Conservation (phyloP, 768 basidiomycete genomes). For the Mycena amicta region DNA sequence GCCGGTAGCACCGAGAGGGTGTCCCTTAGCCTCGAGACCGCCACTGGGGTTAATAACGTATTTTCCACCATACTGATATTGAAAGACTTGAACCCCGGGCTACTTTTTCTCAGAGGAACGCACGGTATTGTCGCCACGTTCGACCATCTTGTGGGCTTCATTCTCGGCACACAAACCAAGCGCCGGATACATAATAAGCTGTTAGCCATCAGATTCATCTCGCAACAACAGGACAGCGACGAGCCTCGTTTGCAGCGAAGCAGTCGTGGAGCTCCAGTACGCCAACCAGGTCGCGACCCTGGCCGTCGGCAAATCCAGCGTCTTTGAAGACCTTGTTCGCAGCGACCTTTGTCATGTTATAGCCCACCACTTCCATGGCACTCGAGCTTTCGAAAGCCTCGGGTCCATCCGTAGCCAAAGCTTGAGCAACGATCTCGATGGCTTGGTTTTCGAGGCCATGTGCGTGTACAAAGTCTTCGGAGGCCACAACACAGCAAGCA, state of each 20-base stretch:
- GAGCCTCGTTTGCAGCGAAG: slow-evolving; percentile 79
- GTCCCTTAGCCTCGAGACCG: slow-evolving; percentile 87
- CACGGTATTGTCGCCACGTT: slow-evolving; percentile 79
- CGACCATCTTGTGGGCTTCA: slow-evolving; percentile 74
- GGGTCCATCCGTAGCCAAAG: slow-evolving; percentile 66
- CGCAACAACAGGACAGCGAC: slow-evolving; percentile 13
- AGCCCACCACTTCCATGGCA: slow-evolving; percentile 84
- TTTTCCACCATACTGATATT: slow-evolving; percentile 82
- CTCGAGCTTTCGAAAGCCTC: slow-evolving; percentile 66
- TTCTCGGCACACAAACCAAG: slow-evolving; percentile 68
- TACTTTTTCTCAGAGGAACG: too few species aligned
- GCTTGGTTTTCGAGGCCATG: slow-evolving; percentile 83
- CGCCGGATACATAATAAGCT: slow-evolving; percentile 84
- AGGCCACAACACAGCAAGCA: slow-evolving; percentile 76
- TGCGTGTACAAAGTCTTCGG: slow-evolving; percentile 73
- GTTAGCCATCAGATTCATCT: background rate
- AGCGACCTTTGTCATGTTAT: slow-evolving; percentile 69
- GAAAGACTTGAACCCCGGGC: too few species aligned
- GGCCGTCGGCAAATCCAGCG: slow-evolving; percentile 66
- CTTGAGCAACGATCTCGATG: slow-evolving; percentile 75
- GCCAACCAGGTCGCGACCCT: slow-evolving; percentile 74
- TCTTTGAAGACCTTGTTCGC: slow-evolving; percentile 71
- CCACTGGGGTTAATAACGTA: slow-evolving; percentile 86
- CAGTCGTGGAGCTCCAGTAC: slow-evolving; percentile 88
- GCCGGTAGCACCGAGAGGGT: slow-evolving; percentile 82